A percentile compares a stretch with the other conserved stretches of the same genome.
These are phyloP conservation scores for Salix suchowensis DNA, from an alignment of 345 rosid genomes.

Conservation along the genomic window DNA sequence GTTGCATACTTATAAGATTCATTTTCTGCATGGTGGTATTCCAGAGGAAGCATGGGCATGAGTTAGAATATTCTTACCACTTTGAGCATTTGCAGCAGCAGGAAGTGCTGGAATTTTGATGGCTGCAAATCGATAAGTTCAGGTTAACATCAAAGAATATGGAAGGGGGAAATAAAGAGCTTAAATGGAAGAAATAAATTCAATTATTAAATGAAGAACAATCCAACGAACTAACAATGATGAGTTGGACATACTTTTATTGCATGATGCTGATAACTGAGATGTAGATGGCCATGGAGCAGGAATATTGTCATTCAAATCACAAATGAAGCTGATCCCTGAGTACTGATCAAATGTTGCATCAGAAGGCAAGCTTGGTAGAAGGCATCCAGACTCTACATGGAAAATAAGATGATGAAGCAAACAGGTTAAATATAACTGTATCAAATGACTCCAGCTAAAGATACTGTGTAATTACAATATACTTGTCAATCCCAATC, in stretches of 20 bases:
- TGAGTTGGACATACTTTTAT: slow-evolving; percentile 46
- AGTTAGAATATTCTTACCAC: slow-evolving; percentile 36
- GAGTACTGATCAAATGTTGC: slow-evolving; percentile 72
- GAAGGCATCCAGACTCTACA: slow-evolving; percentile 83
- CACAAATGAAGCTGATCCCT: slow-evolving; percentile 91
- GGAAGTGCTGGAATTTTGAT: slow-evolving; percentile 89
- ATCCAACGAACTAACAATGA: background rate
- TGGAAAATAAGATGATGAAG: slow-evolving; percentile 3
- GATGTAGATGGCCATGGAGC: slow-evolving; percentile 82
- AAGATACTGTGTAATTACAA: background rate
- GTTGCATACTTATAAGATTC: background rate
- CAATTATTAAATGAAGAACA: background rate
- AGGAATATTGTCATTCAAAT: slow-evolving; percentile 91
- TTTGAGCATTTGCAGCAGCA: slow-evolving; percentile 79
- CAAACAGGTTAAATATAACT: slow-evolving; percentile 8
- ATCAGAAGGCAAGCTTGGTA: slow-evolving; percentile 95
- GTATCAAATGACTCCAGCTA: background rate
- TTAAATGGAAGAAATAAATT: background rate
- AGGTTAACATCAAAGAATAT: background rate
- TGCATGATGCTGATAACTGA: slow-evolving; percentile 60
- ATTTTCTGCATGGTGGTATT: background rate
- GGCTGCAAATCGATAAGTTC: slow-evolving; percentile 41
- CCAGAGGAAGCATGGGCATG: background rate
- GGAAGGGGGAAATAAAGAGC: background rate
- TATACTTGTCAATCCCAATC: background rate